Evolutionary conservation across 2,329 filamentous ascomycete species (phyloP).

Genomic region (Apiospora rasikravindrae): DNA sequence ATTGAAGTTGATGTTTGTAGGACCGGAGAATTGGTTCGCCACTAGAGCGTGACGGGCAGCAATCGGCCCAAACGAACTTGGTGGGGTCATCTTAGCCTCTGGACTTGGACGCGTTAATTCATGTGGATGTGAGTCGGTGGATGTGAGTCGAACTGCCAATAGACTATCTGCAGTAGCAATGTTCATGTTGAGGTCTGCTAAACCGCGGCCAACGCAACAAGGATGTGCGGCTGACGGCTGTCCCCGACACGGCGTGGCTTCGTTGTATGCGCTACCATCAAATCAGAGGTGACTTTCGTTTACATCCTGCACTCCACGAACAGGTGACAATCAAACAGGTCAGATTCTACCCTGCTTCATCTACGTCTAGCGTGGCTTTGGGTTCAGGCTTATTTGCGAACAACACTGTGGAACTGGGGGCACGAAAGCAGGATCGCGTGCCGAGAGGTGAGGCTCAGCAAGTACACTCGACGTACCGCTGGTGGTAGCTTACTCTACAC

Average conservation of each 20-base stretch:
- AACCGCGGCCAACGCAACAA: constrained; percentile 7
- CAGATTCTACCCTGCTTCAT: constrained; percentile 3
- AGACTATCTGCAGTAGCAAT: not conserved
- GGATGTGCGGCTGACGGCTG: not conserved
- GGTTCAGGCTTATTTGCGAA: not conserved
- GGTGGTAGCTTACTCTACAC: not conserved
- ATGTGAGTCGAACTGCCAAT: not conserved
- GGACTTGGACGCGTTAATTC: not conserved
- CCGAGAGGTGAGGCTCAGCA: not conserved
- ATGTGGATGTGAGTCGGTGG: not conserved
- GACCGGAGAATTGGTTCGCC: constrained; percentile 4
- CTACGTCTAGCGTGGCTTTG: not conserved
- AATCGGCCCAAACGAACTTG: constrained; percentile 3
- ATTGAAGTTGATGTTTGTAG: constrained; percentile 1
- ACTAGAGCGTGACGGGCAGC: not conserved
- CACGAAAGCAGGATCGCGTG: constrained; percentile 7
- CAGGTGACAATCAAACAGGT: not conserved
- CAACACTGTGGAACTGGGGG: not conserved
- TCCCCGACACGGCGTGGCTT: not conserved
- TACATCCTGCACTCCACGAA: not conserved
- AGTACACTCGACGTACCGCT: constrained; percentile 1
- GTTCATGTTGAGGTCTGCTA: not conserved
- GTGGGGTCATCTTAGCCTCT: not conserved
- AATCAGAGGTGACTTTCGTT: not conserved
- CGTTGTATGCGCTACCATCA: not conserved